Conservation (phyloP, 148 eudicot genomes). For the Vaccinium vitisidaea region DNA sequence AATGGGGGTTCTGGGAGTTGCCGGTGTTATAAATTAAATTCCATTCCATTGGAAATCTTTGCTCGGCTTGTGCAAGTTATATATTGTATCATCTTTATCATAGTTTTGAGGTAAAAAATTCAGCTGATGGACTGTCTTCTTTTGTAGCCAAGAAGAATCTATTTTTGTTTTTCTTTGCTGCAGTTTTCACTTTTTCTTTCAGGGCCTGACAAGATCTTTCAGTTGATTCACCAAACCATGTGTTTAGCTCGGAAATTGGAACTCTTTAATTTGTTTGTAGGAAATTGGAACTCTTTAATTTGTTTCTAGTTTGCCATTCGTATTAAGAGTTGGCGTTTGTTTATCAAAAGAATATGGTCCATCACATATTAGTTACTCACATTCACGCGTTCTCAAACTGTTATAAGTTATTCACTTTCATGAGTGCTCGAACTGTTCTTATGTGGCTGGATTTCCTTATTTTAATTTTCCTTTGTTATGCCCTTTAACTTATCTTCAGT, state of each 20-base stretch:
- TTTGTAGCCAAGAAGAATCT: neutral
- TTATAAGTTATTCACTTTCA: neutral
- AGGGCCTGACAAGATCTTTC: neutral
- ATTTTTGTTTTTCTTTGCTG: neutral
- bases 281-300: neutral
- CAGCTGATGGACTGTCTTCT: neutral
- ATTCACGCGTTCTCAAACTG: neutral
- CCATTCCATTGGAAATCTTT: neutral
- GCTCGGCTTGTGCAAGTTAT: neutral
- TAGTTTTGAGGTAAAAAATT: neutral
- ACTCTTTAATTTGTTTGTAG: neutral
- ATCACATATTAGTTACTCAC: neutral
- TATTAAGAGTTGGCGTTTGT: neutral
- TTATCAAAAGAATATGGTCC: too few species aligned
- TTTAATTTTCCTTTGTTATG: neutral
- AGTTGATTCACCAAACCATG: constrained; percentile 3
- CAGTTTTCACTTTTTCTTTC: neutral
- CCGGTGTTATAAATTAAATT: neutral
- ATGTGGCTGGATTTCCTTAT: neutral
- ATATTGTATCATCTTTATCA: neutral
- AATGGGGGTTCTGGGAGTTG: too few species aligned
- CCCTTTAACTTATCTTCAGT: neutral
- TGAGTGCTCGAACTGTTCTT: neutral
- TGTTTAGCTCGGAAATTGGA: neutral
- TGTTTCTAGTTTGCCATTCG: neutral